phyloP scores from a whole-genome alignment of 1,284 basidiomycete species.

The Rhodotorula sp. region DNA sequence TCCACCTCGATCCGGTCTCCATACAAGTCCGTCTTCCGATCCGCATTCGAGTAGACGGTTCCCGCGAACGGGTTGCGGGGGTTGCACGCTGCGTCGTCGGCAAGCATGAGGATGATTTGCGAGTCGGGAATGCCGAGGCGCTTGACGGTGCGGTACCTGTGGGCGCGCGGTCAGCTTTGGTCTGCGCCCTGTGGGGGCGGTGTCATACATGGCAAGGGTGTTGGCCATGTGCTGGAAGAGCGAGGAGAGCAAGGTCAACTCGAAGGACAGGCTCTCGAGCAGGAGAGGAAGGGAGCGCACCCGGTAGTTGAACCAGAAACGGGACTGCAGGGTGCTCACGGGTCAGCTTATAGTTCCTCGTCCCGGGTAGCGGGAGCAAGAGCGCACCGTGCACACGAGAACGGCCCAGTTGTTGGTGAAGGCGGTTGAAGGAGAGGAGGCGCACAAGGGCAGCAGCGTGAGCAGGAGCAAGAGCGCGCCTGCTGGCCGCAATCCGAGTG shows the following conservation, averaged over 20 bases:
- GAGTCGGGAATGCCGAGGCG: slow-evolving; percentile 95
- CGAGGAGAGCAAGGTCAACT: slow-evolving; percentile 4
- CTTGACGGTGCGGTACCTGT: slow-evolving; percentile 95
- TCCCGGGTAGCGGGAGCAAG: not conserved
- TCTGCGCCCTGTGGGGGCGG: not conserved
- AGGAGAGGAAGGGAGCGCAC: slow-evolving; percentile 56
- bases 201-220: slow-evolving; percentile 81
- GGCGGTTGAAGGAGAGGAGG: not conserved
- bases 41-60: slow-evolving; percentile 80
- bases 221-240: slow-evolving; percentile 89
- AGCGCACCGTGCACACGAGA: slow-evolving; percentile 81
- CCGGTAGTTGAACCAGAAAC: slow-evolving; percentile 78
- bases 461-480: not conserved
- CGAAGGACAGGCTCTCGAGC: not conserved
- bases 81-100: slow-evolving; percentile 95
- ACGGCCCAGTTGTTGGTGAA: slow-evolving; percentile 97
- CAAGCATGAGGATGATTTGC: slow-evolving; percentile 98
- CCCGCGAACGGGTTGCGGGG: slow-evolving; percentile 87
- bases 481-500: not conserved
- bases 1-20: slow-evolving; percentile 97
- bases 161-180: not conserved
- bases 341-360: not conserved
- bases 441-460: not conserved
- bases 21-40: slow-evolving; percentile 80
- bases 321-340: not conserved